phyloP scores from a whole-genome alignment of 2,329 filamentous ascomycete species.

The Podosphaera aphanis region DNA sequence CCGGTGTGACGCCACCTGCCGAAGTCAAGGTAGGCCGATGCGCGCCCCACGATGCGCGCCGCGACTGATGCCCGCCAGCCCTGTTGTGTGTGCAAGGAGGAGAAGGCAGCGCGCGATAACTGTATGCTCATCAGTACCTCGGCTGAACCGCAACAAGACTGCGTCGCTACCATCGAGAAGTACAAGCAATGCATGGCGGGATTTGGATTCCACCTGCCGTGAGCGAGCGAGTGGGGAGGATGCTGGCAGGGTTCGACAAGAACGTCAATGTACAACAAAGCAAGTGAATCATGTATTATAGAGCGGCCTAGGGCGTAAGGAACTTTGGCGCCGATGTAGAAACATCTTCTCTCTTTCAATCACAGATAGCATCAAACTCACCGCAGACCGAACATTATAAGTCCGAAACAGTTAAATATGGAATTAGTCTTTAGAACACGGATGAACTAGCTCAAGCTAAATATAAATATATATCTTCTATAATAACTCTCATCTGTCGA shows the following conservation, averaged over 20 bases:
- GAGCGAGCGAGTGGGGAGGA: not conserved
- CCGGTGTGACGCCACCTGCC: no score
- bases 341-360: slow-evolving; percentile 5
- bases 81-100: slow-evolving; percentile 92
- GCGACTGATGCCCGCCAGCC: slow-evolving; percentile 31
- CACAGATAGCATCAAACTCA: no score
- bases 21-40: not conserved
- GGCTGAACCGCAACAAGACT: slow-evolving; percentile 62
- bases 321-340: not conserved
- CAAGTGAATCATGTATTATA: no score
- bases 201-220: slow-evolving; percentile 52
- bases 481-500: no score
- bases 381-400: no score
- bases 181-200: slow-evolving; percentile 86
- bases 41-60: no score
- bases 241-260: no score
- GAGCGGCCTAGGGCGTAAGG: no score
- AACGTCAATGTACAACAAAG: no score
- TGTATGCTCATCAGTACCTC: slow-evolving; percentile 95
- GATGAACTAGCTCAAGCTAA: not conserved
- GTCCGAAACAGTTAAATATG: no score
- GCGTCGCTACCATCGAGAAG: slow-evolving; percentile 56
- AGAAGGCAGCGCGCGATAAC: slow-evolving; percentile 81
- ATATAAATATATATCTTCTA: not conserved
- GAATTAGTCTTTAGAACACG: no score